Conservation (phyloP, 805 yeast genomes). For the Metschnikowia koreensis region DNA sequence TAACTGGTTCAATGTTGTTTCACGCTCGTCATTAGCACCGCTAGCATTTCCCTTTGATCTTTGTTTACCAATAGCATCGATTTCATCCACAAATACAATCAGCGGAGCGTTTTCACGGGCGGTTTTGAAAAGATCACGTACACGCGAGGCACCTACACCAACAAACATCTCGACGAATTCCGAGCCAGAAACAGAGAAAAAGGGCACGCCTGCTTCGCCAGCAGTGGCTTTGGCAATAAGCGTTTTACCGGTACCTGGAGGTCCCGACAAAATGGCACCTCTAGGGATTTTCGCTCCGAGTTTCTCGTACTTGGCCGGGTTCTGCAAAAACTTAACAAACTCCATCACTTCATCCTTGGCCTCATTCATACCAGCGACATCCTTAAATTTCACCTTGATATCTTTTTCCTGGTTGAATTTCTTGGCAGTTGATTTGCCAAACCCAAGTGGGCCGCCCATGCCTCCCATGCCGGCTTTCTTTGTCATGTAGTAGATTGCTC, state of each 20-base stretch:
- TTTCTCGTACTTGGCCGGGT: constrained; percentile 85
- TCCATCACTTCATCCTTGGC: constrained; percentile 98
- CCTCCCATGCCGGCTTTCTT: constrained; percentile 52
- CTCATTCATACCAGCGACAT: constrained; percentile 97
- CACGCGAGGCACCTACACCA: constrained; percentile 98
- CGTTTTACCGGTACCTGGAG: constrained; percentile 99
- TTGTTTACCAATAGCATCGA: constrained; percentile 98
- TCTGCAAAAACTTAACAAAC: constrained; percentile 88
- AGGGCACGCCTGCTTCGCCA: constrained; percentile 98
- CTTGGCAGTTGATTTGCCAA: constrained; percentile 86
- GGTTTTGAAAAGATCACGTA: constrained; percentile 87
- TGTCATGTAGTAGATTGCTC: constrained; percentile 82
- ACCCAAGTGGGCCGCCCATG: constrained; percentile 67
- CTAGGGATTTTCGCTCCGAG: constrained; percentile 97
- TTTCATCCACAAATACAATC: constrained; percentile 96
- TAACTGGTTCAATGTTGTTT: constrained; percentile 90
- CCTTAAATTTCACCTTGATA: constrained; percentile 82
- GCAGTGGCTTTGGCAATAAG: constrained; percentile 97
- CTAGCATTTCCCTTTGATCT: constrained; percentile 62
- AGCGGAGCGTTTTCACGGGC: constrained; percentile 95
- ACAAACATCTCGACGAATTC: constrained; percentile 99
- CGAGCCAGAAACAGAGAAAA: constrained; percentile 92
- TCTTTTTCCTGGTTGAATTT: constrained; percentile 89
- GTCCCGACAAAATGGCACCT: constrained; percentile 96
- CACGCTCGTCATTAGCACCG: constrained; percentile 95